Percentiles rank a stretch among this genome's conserved stretches.
These are phyloP conservation scores for Mycena vulgaris DNA, from an alignment of 768 basidiomycete genomes.

Conservation along the genomic window DNA sequence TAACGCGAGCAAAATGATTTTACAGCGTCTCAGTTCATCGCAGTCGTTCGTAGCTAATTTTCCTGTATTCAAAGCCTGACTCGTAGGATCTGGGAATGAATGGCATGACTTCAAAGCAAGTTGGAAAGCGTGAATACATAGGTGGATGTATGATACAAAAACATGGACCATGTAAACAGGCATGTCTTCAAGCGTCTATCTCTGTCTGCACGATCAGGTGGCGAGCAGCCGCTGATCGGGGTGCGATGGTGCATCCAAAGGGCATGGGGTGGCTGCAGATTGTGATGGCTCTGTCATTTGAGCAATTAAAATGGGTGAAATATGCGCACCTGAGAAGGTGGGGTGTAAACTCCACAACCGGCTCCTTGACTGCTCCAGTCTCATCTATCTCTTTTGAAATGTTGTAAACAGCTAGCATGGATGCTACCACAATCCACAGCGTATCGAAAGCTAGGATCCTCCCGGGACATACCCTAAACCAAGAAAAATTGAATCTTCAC, in stretches of 20 bases:
- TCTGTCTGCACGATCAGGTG: slow-evolving; percentile 50
- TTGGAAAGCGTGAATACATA: slow-evolving; percentile 25
- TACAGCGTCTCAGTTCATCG: slow-evolving; percentile 73
- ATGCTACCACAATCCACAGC: slow-evolving; percentile 60
- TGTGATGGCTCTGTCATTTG: not conserved
- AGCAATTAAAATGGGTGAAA: not conserved
- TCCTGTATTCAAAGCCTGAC: slow-evolving; percentile 68
- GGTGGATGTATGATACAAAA: slow-evolving; percentile 25
- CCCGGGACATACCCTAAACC: slow-evolving; percentile 65
- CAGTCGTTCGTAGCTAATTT: slow-evolving; percentile 82
- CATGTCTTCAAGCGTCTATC: slow-evolving; percentile 11
- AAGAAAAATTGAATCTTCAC: too few species aligned
- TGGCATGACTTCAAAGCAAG: slow-evolving; percentile 22
- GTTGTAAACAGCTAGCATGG: slow-evolving; percentile 55
- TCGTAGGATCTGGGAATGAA: not conserved
- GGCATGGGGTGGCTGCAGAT: slow-evolving; percentile 58
- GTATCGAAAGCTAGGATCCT: slow-evolving; percentile 60
- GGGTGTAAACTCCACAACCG: slow-evolving; percentile 53
- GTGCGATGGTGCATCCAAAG: slow-evolving; percentile 55
- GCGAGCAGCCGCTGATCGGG: slow-evolving; percentile 51
- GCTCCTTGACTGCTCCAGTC: slow-evolving; percentile 52
- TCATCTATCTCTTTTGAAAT: slow-evolving; percentile 56
- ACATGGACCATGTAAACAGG: not conserved
- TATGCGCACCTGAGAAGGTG: slow-evolving; percentile 51
- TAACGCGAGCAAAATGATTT: slow-evolving; percentile 65